Conservation (phyloP, 805 yeast species). For the Isabelozyma rhagii region DNA sequence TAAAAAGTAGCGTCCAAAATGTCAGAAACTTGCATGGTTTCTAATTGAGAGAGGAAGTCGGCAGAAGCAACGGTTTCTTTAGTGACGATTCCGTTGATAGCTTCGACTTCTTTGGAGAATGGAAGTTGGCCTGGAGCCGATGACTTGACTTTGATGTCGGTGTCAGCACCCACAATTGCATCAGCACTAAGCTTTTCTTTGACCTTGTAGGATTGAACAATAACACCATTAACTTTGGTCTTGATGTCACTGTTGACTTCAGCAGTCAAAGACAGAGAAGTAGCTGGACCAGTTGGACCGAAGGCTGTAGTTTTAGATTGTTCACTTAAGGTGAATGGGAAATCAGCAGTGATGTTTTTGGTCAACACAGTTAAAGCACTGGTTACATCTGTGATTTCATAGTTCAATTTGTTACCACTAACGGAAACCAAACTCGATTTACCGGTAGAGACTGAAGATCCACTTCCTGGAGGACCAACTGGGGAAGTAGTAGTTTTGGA, state of each 20-base stretch:
- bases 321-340: slow-evolving; percentile 9
- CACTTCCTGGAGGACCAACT: slow-evolving; percentile 12
- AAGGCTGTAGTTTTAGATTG: not conserved
- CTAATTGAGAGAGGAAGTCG: not conserved
- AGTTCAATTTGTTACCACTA: slow-evolving; percentile 5
- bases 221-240: slow-evolving; percentile 7
- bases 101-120: slow-evolving; percentile 9
- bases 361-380: slow-evolving; percentile 4
- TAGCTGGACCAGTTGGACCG: slow-evolving; percentile 1
- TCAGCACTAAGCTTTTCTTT: slow-evolving; percentile 8
- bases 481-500: not conserved
- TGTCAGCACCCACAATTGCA: slow-evolving; percentile 8
- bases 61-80: slow-evolving; percentile 3
- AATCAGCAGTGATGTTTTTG: slow-evolving; percentile 3
- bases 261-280: not conserved
- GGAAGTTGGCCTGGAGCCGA: not conserved
- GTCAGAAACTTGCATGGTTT: not conserved
- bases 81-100: slow-evolving; percentile 11
- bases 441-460: slow-evolving; percentile 6
- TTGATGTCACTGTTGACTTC: slow-evolving; percentile 5
- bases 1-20: not conserved
- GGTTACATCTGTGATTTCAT: slow-evolving; percentile 2
- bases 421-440: slow-evolving; percentile 2
- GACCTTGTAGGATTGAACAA: slow-evolving; percentile 3
- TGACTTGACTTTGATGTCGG: slow-evolving; percentile 6